Evolutionary conservation across 257 asterid species (phyloP).

Genomic region (Vinca minor): DNA sequence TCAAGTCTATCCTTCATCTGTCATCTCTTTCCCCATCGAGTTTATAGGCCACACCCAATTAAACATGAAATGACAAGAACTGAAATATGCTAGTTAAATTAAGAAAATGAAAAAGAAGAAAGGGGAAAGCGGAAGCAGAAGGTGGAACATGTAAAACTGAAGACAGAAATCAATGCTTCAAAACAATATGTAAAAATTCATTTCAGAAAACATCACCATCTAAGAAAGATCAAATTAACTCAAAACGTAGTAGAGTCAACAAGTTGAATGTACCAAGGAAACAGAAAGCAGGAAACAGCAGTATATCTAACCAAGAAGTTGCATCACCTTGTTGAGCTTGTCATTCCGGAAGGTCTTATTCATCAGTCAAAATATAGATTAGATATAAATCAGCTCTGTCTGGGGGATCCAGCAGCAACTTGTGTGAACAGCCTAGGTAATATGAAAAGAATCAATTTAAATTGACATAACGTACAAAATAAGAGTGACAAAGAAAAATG

Average conservation of each 20-base stretch:
- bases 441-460: constrained; percentile 6
- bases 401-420: constrained; percentile 23
- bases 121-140: background rate
- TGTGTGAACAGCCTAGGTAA: constrained; percentile 10
- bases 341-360: constrained; percentile 18
- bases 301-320: constrained; percentile 16
- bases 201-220: too few relatives aligned
- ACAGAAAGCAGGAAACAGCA: constrained; percentile 3
- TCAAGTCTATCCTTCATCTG: background rate
- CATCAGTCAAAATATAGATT: constrained; percentile 13
- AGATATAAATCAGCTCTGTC: constrained; percentile 13
- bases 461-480: background rate
- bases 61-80: background rate
- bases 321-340: constrained; percentile 21
- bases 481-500: constrained; percentile 8
- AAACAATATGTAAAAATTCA: too few relatives aligned
- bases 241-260: background rate
- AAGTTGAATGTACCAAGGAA: constrained; percentile 7
- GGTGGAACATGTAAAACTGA: background rate
- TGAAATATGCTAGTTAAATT: background rate
- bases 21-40: background rate
- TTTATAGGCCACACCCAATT: background rate
- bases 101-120: too few relatives aligned
- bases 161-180: background rate
- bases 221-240: too few relatives aligned